These are phyloP conservation scores for Aspergillus taichungensis DNA, from an alignment of 495 filamentous ascomycete species.

Conservation along the genomic window DNA sequence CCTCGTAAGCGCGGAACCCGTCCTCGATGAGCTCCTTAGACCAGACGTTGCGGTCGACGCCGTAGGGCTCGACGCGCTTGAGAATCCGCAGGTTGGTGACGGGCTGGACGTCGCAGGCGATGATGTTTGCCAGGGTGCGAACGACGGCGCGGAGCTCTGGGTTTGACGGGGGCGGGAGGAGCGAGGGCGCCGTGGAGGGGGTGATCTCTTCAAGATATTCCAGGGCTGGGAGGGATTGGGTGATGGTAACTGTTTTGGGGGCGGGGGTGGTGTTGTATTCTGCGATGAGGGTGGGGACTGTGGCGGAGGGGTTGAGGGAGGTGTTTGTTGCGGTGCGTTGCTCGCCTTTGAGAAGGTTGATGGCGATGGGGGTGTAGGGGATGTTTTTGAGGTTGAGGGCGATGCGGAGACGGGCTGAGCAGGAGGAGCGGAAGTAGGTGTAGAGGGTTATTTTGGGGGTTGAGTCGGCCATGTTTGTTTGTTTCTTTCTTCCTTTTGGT, in stretches of 20 bases:
- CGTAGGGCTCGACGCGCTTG: conserved; percentile 32
- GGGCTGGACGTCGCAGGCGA: conserved; percentile 42
- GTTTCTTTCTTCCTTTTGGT: not conserved
- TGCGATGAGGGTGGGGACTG: conserved; percentile 41
- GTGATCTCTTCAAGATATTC: conserved; percentile 45
- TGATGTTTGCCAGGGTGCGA: conserved; percentile 36
- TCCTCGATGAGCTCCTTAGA: conserved; percentile 31
- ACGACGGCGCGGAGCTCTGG: conserved; percentile 27
- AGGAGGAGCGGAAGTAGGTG: conserved; percentile 49
- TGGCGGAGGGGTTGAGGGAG: conserved; percentile 38
- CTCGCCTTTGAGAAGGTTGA: conserved; percentile 39
- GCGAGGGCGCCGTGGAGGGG: conserved; percentile 14
- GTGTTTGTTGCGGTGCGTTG: conserved; percentile 27
- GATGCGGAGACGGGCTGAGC: conserved; percentile 45
- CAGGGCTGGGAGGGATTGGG: conserved; percentile 44
- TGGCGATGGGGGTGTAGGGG: conserved; percentile 29
- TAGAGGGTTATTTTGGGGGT: conserved; percentile 30
- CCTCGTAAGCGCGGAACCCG: conserved; percentile 43
- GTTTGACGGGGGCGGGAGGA: conserved; percentile 28
- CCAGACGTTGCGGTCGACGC: conserved; percentile 27
- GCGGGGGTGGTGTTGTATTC: not conserved
- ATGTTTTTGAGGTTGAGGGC: conserved; percentile 40
- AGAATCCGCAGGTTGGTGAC: conserved; percentile 40
- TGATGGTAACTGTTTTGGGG: conserved; percentile 27
- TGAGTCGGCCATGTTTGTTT: conserved; percentile 15